Evolutionary conservation across 2,329 filamentous ascomycete genomes (phyloP), one percentile per base, ranked within the genome.

Genomic region (Apiospora arundinis): DNA sequence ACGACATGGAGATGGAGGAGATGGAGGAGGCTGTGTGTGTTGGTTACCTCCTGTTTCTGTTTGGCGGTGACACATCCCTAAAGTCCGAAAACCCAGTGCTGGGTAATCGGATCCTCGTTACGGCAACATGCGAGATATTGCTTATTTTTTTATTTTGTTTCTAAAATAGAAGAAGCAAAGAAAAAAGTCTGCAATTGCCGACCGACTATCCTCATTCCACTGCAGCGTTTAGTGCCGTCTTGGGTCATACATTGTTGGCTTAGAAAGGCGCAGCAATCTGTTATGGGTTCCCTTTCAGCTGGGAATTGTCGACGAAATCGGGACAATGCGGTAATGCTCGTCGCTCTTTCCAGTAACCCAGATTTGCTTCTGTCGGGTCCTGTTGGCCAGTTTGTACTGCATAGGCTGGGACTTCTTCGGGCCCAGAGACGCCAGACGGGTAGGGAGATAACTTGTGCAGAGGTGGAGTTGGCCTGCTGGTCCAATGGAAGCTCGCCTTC

Each of bases 211-310:
- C 3, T 63, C 52, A 60, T 60, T 37, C 52, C 7, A 37, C 28
- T 60, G 52, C 28, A 60, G 28, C 18, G 52, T 8, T 37, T 60
- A 60, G 28, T 63, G 37, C 18, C 28, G 56, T 40, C 28, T 40
- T 63, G 56, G 28, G 28, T 4, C 56, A 16, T 56, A 37, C 32
- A n/a, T 21, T 0, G 56, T 63, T 63, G 56, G 56, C 56, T 63
- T 11, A 63, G 56, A 32, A 63, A n/a, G 56, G 56, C 56, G 56
- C 56, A 63, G 56, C 56, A 63, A 63, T 63, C 11, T 40, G 37
- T 18, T 28, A 60, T 37, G 56, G 56, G 21, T 12, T 63, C 56
- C 5, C 28, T 63, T 63, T 63, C 56, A 63, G 56, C 56, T 63
- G 56, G 56, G 32, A 32, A n/a, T 28, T n/a, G 18, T 28, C 7